Base-by-base conservation (phyloP, 257 asterid genomes). In the Gardenia jasminoides region DNA sequence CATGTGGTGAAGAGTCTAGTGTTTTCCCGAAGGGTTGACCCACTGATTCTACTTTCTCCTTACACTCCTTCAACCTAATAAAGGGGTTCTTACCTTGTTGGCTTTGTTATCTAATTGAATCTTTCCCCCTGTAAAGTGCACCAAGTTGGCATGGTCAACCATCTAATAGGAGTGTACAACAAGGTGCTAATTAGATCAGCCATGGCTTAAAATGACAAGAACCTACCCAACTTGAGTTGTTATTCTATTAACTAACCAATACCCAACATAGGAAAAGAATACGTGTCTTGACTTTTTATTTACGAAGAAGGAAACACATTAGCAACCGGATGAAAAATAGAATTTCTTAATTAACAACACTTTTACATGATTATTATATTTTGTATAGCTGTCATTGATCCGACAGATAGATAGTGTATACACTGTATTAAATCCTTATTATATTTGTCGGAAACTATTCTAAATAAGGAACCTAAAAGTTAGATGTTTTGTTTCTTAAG, bases 111-210 rank as follows among this genome's bases (percentile, higher is more conserved):
- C 24, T 22, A 10, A 12, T 65, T 65, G 70, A n/a, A 76, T 65
- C 33, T 64, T 75, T 62, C 62, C 11, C 47, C 11, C 41, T 46
- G 62, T 48, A 31, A 76, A 47, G 74, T 20, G 66, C 52, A 31
- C 48, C 66, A 43, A 76, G 48, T 46, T 76, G 74, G 80, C 13
- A 31, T 46, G n/a, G 66, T 65, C 72, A 76, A 64, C 78, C 11
- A 41, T 41, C 5, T 59, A 5, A 28, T 76, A 36, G 46, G 47
- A 61, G 36, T 54, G 36, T 39, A n/a, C 31, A 31, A 30, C 31
- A 73, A 54, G 54, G 30, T 33, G 50, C 31, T 52, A 54, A 54
- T 33, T 13, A 58, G n/a, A 58, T 22, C 39, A 28, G 19, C 54
- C 39, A 10, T 22, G 33, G 10, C 65, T 74, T 74, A 24, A 54